phyloP scores from a whole-genome alignment of 257 asterid species.

The Solanum tarapatanum region DNA sequence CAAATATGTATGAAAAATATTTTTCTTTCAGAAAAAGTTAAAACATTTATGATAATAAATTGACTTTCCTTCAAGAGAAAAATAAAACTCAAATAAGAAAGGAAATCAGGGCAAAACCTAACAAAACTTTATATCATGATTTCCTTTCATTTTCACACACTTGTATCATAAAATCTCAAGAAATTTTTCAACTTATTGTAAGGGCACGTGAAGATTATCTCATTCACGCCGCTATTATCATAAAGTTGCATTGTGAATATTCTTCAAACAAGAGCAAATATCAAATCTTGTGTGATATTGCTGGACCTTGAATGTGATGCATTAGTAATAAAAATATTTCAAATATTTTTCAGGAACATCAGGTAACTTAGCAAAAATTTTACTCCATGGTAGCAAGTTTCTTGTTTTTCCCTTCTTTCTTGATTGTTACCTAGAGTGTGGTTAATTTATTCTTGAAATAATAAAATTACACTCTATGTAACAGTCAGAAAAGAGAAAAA shows the following conservation, averaged over 20 bases:
- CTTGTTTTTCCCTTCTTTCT: background rate
- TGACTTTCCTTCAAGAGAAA: too few relatives aligned
- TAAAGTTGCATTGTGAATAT: conserved; percentile 14
- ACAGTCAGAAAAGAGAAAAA: background rate
- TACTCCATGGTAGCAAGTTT: background rate
- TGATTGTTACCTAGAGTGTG: background rate
- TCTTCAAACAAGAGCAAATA: conserved; percentile 16
- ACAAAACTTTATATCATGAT: too few relatives aligned
- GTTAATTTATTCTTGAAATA: background rate
- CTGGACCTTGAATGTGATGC: conserved; percentile 27
- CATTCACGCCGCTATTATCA: conserved; percentile 12
- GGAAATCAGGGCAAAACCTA: too few relatives aligned
- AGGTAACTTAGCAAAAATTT: conserved; percentile 7
- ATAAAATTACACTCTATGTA: too few relatives aligned
- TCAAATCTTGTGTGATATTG: conserved; percentile 18
- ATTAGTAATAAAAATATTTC: conserved; percentile 11
- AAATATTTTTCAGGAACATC: conserved; percentile 12
- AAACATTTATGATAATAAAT: too few relatives aligned
- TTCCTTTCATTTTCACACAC: too few relatives aligned
- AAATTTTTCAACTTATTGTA: conserved; percentile 3
- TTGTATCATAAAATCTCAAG: background rate
- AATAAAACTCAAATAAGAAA: too few relatives aligned
- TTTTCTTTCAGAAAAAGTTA: too few relatives aligned
- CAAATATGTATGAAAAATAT: too few relatives aligned
- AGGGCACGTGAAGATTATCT: conserved; percentile 17